Evolutionary conservation across 495 filamentous ascomycete species (phyloP).

Genomic region (Talaromyces wortmannii): DNA sequence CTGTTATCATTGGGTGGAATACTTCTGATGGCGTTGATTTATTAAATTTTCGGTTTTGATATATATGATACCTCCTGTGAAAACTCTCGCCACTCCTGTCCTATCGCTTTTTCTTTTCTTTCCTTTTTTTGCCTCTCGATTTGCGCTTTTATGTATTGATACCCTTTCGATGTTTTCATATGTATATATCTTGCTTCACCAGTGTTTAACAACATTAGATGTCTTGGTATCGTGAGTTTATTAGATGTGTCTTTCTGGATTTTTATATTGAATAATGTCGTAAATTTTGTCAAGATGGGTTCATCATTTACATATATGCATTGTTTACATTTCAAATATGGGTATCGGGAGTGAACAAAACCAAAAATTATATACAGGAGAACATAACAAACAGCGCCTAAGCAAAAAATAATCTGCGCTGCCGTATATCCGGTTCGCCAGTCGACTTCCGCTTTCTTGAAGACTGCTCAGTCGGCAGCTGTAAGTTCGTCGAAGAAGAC

Average conservation of each 20-base stretch:
- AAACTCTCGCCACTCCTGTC: not conserved
- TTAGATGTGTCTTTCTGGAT: no score
- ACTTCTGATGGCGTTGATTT: not conserved
- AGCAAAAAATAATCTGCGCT: slow-evolving; percentile 1
- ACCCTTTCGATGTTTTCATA: not conserved
- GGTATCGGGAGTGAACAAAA: not conserved
- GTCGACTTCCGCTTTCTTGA: not conserved
- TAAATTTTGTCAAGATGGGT: no score
- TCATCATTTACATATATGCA: not conserved
- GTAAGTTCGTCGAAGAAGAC: not conserved
- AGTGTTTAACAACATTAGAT: no score
- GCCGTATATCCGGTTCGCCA: not conserved
- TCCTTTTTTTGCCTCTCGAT: not conserved
- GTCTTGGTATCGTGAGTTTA: no score
- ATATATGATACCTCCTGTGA: slow-evolving; percentile 2
- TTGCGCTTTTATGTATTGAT: not conserved
- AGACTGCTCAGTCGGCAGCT: not conserved
- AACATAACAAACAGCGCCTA: not conserved
- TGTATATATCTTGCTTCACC: no score
- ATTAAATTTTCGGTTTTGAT: not conserved
- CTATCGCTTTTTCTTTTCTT: not conserved
- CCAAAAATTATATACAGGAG: not conserved
- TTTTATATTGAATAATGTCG: no score
- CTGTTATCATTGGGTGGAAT: not conserved
- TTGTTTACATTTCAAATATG: not conserved